Evolutionary conservation across 2,329 filamentous ascomycete genomes (phyloP).

Genomic region (Bipolaris gigantea): DNA sequence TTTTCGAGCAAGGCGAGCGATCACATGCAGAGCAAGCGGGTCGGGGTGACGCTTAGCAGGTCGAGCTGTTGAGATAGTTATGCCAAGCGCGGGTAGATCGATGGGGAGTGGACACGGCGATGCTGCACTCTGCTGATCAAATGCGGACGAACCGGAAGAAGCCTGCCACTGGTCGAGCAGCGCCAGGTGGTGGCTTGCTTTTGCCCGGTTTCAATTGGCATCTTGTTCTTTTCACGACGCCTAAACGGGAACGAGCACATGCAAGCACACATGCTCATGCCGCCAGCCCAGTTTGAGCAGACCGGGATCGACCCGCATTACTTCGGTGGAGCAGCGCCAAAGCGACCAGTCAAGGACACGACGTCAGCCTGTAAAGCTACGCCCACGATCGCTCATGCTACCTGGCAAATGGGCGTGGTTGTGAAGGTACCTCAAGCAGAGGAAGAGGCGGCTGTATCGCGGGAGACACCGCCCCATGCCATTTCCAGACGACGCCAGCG

Average conservation of each 20-base stretch:
- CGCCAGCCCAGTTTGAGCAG: not conserved
- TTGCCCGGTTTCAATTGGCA: slow-evolving; percentile 2
- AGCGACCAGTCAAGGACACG: not conserved
- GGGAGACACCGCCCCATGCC: not conserved
- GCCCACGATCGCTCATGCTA: not conserved
- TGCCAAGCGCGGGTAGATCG: slow-evolving; percentile 13
- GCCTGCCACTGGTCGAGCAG: not conserved
- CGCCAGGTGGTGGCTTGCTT: slow-evolving; percentile 3
- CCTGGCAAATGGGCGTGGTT: not conserved
- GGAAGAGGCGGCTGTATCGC: not conserved
- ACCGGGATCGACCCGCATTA: not conserved
- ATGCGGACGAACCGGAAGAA: not conserved
- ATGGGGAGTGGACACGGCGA: slow-evolving; percentile 2
- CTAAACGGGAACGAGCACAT: not conserved
- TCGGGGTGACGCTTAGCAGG: not conserved
- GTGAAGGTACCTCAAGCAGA: not conserved
- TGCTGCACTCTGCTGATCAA: slow-evolving; percentile 10
- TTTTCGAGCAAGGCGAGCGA: not conserved
- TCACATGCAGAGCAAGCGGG: not conserved
- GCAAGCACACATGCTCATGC: not conserved
- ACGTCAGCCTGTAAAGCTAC: not conserved
- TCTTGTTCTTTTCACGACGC: not conserved
- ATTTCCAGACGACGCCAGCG: not conserved
- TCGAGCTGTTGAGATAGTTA: not conserved
- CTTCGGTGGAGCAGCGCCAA: not conserved